These are phyloP conservation scores for Quercus berberidifolia DNA, from an alignment of 306 rosid genomes.

Conservation along the genomic window DNA sequence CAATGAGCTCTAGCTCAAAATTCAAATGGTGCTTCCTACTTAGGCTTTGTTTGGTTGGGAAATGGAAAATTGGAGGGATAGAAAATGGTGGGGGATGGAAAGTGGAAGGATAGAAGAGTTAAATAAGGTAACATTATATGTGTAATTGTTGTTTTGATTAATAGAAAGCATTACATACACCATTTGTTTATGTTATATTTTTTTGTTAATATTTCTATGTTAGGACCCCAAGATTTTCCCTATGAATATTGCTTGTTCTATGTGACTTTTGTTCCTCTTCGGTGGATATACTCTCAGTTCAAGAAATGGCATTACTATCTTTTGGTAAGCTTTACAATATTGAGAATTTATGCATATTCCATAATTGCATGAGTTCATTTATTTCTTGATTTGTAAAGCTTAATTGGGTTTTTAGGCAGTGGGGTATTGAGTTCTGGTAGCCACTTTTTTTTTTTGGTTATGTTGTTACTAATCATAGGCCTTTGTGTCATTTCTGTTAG, in stretches of 20 bases:
- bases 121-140: too few relatives aligned
- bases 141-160: background rate
- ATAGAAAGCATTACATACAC: background rate
- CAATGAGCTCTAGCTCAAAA: too few relatives aligned
- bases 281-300: constrained; percentile 90
- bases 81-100: too few relatives aligned
- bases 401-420: background rate
- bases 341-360: background rate
- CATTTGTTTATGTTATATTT: background rate
- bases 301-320: constrained; percentile 98
- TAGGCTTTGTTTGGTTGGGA: too few relatives aligned
- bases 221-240: constrained; percentile 88
- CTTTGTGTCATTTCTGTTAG: background rate
- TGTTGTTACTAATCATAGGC: background rate
- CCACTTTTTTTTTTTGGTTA: background rate
- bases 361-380: background rate
- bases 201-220: background rate
- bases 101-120: too few relatives aligned
- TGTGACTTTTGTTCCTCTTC: constrained; percentile 82
- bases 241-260: constrained; percentile 79
- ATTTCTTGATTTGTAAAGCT: background rate
- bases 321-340: constrained; percentile 51
- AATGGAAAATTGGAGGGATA: too few relatives aligned
- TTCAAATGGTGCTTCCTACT: too few relatives aligned
- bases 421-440: background rate